phyloP scores from a whole-genome alignment of 768 basidiomycete genomes.

The Mycena alexandri region DNA sequence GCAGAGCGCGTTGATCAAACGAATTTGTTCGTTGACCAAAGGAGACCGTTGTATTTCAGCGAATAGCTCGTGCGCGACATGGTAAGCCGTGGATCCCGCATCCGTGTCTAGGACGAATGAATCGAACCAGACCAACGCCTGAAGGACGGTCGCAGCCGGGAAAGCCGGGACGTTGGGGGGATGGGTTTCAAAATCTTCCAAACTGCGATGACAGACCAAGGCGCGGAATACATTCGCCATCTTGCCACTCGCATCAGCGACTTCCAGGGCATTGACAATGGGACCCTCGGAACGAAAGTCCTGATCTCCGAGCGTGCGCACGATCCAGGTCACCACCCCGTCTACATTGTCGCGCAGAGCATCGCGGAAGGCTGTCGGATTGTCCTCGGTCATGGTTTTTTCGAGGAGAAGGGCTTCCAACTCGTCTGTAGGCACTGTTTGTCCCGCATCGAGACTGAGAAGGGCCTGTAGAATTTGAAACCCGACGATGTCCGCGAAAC shows the following conservation, averaged over 20 bases:
- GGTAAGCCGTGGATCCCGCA: conserved; percentile 75
- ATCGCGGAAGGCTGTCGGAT: conserved; percentile 49
- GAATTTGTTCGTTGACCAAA: conserved; percentile 86
- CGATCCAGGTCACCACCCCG: conserved; percentile 66
- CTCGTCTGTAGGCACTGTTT: conserved; percentile 40
- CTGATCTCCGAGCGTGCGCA: conserved; percentile 77
- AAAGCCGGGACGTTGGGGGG: conserved; percentile 76
- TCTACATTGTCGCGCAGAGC: conserved; percentile 63
- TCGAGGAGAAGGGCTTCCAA: conserved; percentile 53
- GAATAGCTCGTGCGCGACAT: conserved; percentile 81
- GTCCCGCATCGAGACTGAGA: conserved; percentile 43
- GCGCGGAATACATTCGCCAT: conserved; percentile 60
- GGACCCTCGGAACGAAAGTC: conserved; percentile 66
- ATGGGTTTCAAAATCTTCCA: conserved; percentile 65
- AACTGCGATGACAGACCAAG: conserved; percentile 65
- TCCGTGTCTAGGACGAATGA: conserved; percentile 55
- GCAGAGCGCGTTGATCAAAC: conserved; percentile 78
- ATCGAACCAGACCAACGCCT: conserved; percentile 72
- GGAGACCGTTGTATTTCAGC: conserved; percentile 73
- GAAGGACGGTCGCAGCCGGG: conserved; percentile 61
- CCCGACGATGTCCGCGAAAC: conserved; percentile 80
- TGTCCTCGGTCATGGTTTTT: conserved; percentile 47
- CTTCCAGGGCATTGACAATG: conserved; percentile 61
- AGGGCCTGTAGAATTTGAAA: conserved; percentile 66
- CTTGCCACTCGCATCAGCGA: conserved; percentile 49